Evolutionary conservation across 164 flowering plant genomes (phyloP), one percentile per base, ranked within the genome.

Genomic region (Chimonanthus praecox): DNA sequence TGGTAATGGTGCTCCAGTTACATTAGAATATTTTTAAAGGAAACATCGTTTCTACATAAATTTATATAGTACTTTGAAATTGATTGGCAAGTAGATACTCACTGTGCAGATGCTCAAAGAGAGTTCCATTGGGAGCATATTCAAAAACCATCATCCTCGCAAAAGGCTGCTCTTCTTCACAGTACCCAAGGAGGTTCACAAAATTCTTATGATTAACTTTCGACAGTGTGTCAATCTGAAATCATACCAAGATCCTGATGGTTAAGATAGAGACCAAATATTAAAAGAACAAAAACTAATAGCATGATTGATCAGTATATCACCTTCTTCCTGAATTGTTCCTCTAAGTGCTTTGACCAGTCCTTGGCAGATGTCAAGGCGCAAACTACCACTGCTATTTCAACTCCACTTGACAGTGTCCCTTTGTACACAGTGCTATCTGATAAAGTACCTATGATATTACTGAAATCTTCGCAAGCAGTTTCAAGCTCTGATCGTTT

Each of bases 391-490:
- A 91, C 97, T 68, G 94, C 92, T 72, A 91, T 91, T 79, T 91
- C 97, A 74, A 88, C 92, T 69, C 97, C 97, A 82, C 88, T 91
- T 10, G 97, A 91, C 48, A 91, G 86, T 64, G 94, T 91, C 45
- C 97, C 97, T 78, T 91, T 91, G 73, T 86, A 91, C 33, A 89
- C 77, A 1, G 84, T 88, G 66, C 91, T 86, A 68, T 85, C 87
- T 13, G 83, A 73, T 50, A 81, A 74, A 70, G 86, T 77, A 45
- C 87, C 97, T 72, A 92, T 88, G 74, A 92, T 84, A 65, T 92
- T 92, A 68, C 97, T 92, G 79, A 92, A 92, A 83, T 92, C 97
- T 77, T 92, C 97, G 78, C 97, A 92, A 15, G 97, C 97, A 76
- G 84, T 78, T 82, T 86, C 91, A 64, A 91, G 90, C 79, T 91